phyloP scores from a whole-genome alignment of 2,329 filamentous ascomycete species.

The Biscogniauxia sp. region DNA sequence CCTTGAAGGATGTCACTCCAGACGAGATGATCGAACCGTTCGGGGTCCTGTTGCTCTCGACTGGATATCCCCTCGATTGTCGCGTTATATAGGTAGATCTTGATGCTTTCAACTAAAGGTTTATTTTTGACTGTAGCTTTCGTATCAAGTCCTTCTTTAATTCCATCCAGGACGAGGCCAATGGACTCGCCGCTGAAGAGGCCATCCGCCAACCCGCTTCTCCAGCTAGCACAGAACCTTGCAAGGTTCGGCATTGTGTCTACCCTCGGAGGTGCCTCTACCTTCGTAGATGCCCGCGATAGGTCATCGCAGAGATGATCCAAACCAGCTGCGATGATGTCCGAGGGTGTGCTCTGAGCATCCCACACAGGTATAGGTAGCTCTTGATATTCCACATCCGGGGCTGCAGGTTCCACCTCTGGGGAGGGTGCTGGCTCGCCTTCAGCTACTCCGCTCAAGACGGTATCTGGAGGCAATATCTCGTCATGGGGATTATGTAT shows the following conservation, averaged over 20 bases:
- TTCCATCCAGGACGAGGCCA: conserved; percentile 15
- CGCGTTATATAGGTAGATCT: conserved; percentile 16
- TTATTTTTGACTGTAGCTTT: neutral
- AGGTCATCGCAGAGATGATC: conserved; percentile 16
- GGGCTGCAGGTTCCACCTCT: neutral
- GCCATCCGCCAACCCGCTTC: conserved; percentile 10
- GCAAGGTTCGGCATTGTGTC: conserved; percentile 10
- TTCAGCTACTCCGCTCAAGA: conserved; percentile 11
- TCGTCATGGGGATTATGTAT: neutral
- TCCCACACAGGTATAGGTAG: conserved; percentile 8
- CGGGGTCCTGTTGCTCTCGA: neutral
- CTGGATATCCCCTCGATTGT: conserved; percentile 23
- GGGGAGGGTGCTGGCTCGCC: neutral
- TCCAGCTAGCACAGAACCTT: conserved; percentile 25
- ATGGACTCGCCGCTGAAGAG: conserved; percentile 17
- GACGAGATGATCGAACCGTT: conserved; percentile 14
- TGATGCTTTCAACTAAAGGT: conserved; percentile 2
- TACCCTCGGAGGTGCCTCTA: neutral
- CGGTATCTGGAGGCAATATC: conserved; percentile 3
- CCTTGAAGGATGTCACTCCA: conserved; percentile 23
- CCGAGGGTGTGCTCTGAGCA: conserved; percentile 7
- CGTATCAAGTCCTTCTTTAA: conserved; percentile 14
- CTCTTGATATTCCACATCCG: neutral
- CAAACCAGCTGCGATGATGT: conserved; percentile 16
- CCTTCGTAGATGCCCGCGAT: neutral